These are phyloP conservation scores for Cercospora zeina DNA, from an alignment of 2,329 filamentous ascomycete species.

Conservation along the genomic window DNA sequence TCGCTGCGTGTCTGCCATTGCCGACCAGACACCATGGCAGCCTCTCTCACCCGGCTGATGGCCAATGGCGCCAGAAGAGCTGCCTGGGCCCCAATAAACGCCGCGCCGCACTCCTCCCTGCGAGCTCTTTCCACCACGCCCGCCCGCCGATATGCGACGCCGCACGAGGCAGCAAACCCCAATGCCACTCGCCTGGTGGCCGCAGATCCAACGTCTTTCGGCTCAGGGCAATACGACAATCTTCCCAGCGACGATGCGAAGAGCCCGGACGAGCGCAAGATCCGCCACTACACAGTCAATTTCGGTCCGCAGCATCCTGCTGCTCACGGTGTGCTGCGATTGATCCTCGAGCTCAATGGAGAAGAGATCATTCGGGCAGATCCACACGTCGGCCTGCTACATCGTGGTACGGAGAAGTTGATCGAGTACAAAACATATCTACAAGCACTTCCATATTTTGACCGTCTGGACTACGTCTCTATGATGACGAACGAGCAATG, in stretches of 20 bases:
- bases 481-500: conserved; percentile 99
- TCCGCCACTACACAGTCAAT: conserved; percentile 99
- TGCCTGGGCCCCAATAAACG: conserved; percentile 31
- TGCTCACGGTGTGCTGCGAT: conserved; percentile 92
- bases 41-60: conserved; percentile 69
- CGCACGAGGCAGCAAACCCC: conserved; percentile 39
- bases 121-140: conserved; percentile 67
- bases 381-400: conserved; percentile 92
- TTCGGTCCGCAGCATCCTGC: conserved; percentile 98
- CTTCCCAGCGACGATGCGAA: conserved; percentile 49
- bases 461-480: conserved; percentile 96
- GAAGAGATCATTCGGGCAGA: conserved; percentile 97
- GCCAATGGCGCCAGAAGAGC: conserved; percentile 61
- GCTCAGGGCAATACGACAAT: conserved; percentile 50
- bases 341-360: conserved; percentile 96
- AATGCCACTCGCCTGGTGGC: conserved; percentile 53
- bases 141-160: conserved; percentile 63
- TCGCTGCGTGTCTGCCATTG: conserved; percentile 13
- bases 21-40: conserved; percentile 60
- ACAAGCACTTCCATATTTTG: conserved; percentile 97
- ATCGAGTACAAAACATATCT: conserved; percentile 99
- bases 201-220: conserved; percentile 63
- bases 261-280: conserved; percentile 68
- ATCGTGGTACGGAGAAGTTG: conserved; percentile 97
- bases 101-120: conserved; percentile 37